Evolutionary conservation across 2,329 filamentous ascomycete species (phyloP).

Genomic region (Cordyceps pruinosa): DNA sequence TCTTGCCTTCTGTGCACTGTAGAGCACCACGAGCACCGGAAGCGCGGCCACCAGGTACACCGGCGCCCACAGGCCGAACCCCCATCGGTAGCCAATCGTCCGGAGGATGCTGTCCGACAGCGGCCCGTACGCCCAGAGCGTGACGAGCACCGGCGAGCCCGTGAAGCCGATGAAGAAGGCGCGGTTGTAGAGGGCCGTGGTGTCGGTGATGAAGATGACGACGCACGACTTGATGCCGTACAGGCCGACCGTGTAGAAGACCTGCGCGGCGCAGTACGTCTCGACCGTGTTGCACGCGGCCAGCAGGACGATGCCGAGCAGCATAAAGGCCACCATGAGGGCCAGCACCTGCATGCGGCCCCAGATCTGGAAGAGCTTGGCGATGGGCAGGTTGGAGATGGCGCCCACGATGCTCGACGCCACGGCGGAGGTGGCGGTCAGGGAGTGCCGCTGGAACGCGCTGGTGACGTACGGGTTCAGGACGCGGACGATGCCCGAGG

Average conservation of each 20-base stretch:
- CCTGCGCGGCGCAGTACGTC: constrained; percentile 56
- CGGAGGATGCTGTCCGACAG: constrained; percentile 45
- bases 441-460: constrained; percentile 43
- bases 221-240: constrained; percentile 31
- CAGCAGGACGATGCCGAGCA: constrained; percentile 55
- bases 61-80: constrained; percentile 58
- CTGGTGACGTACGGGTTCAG: constrained; percentile 44
- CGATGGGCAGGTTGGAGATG: constrained; percentile 56
- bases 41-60: constrained; percentile 52
- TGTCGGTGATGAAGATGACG: constrained; percentile 60
- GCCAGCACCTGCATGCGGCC: constrained; percentile 58
- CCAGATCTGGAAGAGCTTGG: constrained; percentile 61
- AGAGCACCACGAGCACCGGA: constrained; percentile 50
- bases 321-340: constrained; percentile 43
- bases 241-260: constrained; percentile 59
- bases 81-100: constrained; percentile 57
- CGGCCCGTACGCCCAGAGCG: constrained; percentile 54
- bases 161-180: constrained; percentile 58
- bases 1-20: constrained; percentile 16
- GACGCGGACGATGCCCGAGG: constrained; percentile 30
- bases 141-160: constrained; percentile 59
- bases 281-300: constrained; percentile 54
- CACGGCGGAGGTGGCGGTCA: constrained; percentile 46
- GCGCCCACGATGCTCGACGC: constrained; percentile 50
- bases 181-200: constrained; percentile 57